Evolutionary conservation across 208 protist species (phyloP), one percentile per base, ranked within the genome.

Genomic region (Blechomonas ayalai): DNA sequence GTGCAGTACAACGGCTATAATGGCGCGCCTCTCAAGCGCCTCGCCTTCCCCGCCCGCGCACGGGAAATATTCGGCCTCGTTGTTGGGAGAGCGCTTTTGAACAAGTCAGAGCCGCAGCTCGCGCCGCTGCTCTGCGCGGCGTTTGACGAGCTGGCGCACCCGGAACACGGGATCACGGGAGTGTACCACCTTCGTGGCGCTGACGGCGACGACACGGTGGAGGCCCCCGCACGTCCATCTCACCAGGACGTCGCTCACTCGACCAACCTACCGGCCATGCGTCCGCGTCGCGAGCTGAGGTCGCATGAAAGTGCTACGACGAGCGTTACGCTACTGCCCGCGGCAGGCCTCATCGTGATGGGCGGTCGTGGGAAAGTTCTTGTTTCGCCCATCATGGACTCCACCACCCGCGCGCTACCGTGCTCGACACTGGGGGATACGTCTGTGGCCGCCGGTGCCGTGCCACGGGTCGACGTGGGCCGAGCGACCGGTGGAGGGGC

Each of bases 1-100:
- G 26, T 74, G 39, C 74, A 89, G 63, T 84, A 90, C 52, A 85
- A 89, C 59, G 62, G 60, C 39, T 71, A 87, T 37, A 86, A 47
- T 46, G 75, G 66, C 15, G 54, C 50, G 22, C 45, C 59, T 31
- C 42, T 87, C 12, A 31, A 67, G 7, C 39, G 58, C 41, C 71
- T 76, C 59, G 52, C 36, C 13, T 82, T 76, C 33, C 65, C 72
- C 18, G 33, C 44, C 4, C 10, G 53, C 15, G 59, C 55, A 18
- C 55, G 50, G 15, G 69, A 86, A 22, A 47, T 75, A 7, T 52
- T 29, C 31, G 63, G 59, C 1, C 37, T 86, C 2, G 57, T 19
- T 37, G 44, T 44, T 33, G 52, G 52, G 10, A 39, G 54, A 22
- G 57, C 41, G 16, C 15, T 56, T 18, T 45, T 64, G 25, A 52